Evolutionary conservation across 345 rosid species (phyloP).

Genomic region (Euphorbia pulcherrima): DNA sequence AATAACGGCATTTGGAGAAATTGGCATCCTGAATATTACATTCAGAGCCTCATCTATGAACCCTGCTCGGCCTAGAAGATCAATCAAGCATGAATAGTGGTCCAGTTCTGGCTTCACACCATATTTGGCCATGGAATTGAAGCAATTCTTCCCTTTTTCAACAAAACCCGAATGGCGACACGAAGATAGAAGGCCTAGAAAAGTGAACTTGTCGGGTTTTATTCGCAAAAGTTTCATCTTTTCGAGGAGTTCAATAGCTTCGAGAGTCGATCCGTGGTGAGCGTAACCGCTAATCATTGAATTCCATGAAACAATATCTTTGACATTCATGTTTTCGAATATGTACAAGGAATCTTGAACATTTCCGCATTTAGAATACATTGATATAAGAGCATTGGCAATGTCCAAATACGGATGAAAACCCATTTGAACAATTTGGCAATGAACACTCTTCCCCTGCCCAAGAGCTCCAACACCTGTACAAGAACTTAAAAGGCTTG

Average conservation of each 20-base stretch:
- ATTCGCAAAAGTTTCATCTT: constrained; percentile 42
- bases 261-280: constrained; percentile 61
- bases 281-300: constrained; percentile 93
- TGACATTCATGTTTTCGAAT: constrained; percentile 38
- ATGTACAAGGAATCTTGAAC: constrained; percentile 46
- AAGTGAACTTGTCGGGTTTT: constrained; percentile 68
- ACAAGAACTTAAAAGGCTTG: constrained; percentile 75
- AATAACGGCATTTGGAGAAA: constrained; percentile 60
- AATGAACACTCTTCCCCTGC: constrained; percentile 74
- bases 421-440: constrained; percentile 62
- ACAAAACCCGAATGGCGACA: constrained; percentile 84
- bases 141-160: constrained; percentile 49
- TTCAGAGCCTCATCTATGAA: constrained; percentile 62
- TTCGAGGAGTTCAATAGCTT: constrained; percentile 59
- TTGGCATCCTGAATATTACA: constrained; percentile 59
- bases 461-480: constrained; percentile 74
- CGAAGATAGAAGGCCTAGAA: constrained; percentile 79
- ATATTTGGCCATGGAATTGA: constrained; percentile 50
- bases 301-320: constrained; percentile 84
- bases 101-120: constrained; percentile 56
- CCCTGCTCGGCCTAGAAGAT: constrained; percentile 84
- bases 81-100: constrained; percentile 85
- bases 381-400: constrained; percentile 71
- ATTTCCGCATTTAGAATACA: constrained; percentile 81
- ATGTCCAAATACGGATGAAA: constrained; percentile 51